Base-by-base conservation (phyloP, 2,329 filamentous ascomycete species). In the Venturia asperata region DNA sequence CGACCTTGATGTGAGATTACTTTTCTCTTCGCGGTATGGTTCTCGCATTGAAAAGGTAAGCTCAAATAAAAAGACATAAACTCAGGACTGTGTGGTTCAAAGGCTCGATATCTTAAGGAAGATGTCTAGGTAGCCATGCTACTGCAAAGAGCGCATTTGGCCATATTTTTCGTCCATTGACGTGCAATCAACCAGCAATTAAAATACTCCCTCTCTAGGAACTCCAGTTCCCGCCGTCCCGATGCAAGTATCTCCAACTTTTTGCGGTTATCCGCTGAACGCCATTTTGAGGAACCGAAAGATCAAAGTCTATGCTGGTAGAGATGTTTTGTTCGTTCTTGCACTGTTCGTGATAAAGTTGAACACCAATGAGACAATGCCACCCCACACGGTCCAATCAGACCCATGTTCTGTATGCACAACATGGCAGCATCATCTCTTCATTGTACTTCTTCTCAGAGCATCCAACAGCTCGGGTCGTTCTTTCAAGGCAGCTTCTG, bases 381-480 rank as follows among this genome's bases (percentile, higher is more conserved):
- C 52, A 58, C 52, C 30, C 37, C 52, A 56, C 27, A 58, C 60
- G 15, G 39, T 34, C 60, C 60, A 62, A 27, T 47, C 21, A 62
- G 15, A 62, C 19, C 27, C 60, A 13, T 39, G n/a, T 3, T 13
- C 41, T 39, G 30, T 27, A 52, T 52, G 47, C 47, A 52, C 47
- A 52, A 27, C 47, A 27, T 27, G 37, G 52, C 27, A 56, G 52
- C 52, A 56, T 45, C 37, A 64, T 56, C 55, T 37, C 41, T 65
- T 56, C 19, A 66, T 66, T 21, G 64, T 66, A 58, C 64, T 45
- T 58, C 64, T 49, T 56, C 47, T 62, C 30, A 99, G 81, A 39
- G 94, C 94, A 75, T 96, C 90, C 69, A 93, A 80, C 66, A 99
- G 81, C 81, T 97, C 94, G 1, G 93, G 93, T 66, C 94, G 85